Base-by-base conservation (phyloP, 2,329 filamentous ascomycete genomes). In the Geosmithia morbida region DNA sequence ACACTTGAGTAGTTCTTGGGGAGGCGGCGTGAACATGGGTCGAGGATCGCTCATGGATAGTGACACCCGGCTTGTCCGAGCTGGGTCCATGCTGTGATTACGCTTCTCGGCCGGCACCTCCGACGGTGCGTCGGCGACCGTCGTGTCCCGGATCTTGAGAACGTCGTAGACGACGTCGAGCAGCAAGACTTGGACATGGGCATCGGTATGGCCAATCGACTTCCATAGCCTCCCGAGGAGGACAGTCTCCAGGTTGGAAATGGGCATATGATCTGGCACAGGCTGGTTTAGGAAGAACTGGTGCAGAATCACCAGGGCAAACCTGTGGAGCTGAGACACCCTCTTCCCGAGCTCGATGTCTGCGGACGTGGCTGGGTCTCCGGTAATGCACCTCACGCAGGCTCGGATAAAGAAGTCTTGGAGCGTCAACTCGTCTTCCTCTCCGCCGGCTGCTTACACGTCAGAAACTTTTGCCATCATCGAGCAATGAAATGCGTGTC, bases 161-260 rank as follows among this genome's bases (percentile, higher is more conserved):
- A 83, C 73, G 44, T 81, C 79, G 55, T 85, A 78, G 2, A 89
- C 75, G n/a, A 86, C 80, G 56, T 89, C 85, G 20, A 96, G 74
- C 10, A 95, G 66, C 0, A 87, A 71, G 14, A 84, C 80, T 56
- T 94, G 88, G 1, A 90, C 74, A 46, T 81, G 81, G 29, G 81
- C 74, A 54, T 87, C 85, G 1, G 76, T 66, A 6, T 74, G 70
- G 39, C 71, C 62, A 18, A 87, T 67, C 16, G 81, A 75, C 55
- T 74, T 71, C 26, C 70, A 67, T 6, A 94, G 71, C 52, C 79
- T 75, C 30, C 82, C 77, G 50, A 92, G 82, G 26, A 95, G 69
- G 37, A 77, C 62, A 18, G 77, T 68, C 56, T 94, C 87, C 10
- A 94, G 67, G 48, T 84, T 78, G 11, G 72, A 63, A 41, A 71